Base-by-base conservation (phyloP, 176 grass and related monocot species). In the Lolium rigidum region DNA sequence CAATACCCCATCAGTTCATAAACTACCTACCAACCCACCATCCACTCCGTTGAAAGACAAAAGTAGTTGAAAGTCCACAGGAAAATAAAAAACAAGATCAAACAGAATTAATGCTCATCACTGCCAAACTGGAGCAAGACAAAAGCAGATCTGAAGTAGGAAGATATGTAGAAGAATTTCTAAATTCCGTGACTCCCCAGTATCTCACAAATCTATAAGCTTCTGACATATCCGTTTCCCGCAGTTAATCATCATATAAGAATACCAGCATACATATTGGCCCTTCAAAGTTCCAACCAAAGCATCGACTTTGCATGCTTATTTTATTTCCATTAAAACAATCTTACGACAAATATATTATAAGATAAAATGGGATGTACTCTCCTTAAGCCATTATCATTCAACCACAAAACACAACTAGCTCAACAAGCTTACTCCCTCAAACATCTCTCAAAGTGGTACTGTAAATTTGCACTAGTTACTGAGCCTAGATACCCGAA, bases 241-340 rank as follows among this genome's bases (percentile, higher is more conserved):
- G 74, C 38, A 58, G 50, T 41, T 59, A 41, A 6, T 5, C 41
- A 43, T 43, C 41, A 43, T 43, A 43, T 43, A 43, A 43, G 0
- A 43, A 43, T 43, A 43, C 41, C 41, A 43, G 41, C 41, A 43
- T 43, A 43, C 41, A 52, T 10, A 59, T 46, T 51, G 12, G 37
- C 69, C n/a, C 35, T 78, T 61, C 65, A 62, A 84, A 83, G 50
- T 78, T 61, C 65, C 52, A 84, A 83, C 60, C 14, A 52, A 43
- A 59, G n/a, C 76, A 79, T 8, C 66, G 46, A 73, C 37, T 31
- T 47, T 80, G 67, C 47, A 38, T 43, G 47, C 17, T 16, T 24
- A 35, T 58, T 68, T 75, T 57, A 65, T 57, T 44, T 89, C 41
- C 46, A 70, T 80, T 25, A 70, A 50, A 67, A 15, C 6, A 58